A percentile compares a stretch with the other conserved stretches of the same genome.
phyloP scores from a whole-genome alignment of 2,329 filamentous ascomycete genomes.

The Aspergillus cejpii region DNA sequence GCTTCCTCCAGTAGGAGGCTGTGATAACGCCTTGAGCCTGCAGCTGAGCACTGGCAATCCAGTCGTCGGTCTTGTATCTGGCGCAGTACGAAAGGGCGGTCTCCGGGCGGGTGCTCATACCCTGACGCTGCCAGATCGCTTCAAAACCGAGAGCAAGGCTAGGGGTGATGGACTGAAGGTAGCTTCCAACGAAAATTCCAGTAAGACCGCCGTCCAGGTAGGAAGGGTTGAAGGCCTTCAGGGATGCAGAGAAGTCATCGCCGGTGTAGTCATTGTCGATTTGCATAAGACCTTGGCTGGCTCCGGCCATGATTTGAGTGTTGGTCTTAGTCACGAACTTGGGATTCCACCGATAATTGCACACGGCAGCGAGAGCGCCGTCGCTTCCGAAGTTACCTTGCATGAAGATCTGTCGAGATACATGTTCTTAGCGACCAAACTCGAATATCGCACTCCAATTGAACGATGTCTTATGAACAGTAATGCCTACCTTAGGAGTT shows the following conservation, averaged over 20 bases:
- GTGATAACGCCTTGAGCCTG: conserved; percentile 82
- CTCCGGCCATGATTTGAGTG: conserved; percentile 72
- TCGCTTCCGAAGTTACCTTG: conserved; percentile 96
- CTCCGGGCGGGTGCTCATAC: conserved; percentile 79
- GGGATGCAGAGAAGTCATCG: conserved; percentile 80
- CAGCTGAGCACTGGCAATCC: conserved; percentile 86
- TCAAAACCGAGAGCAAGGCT: conserved; percentile 82
- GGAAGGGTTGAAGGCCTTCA: conserved; percentile 96
- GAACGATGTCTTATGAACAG: neutral
- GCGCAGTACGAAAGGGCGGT: conserved; percentile 83
- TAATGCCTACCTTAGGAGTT: conserved; percentile 68
- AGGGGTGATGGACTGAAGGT: conserved; percentile 87
- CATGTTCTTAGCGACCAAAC: conserved; percentile 7
- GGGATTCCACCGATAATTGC: conserved; percentile 85
- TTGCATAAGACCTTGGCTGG: conserved; percentile 78
- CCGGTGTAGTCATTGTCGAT: conserved; percentile 95
- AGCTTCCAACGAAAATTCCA: conserved; percentile 91
- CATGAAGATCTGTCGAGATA: conserved; percentile 66
- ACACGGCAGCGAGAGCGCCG: conserved; percentile 74
- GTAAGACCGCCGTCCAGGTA: conserved; percentile 85
- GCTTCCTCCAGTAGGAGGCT: conserved; percentile 85
- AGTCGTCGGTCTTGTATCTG: conserved; percentile 85
- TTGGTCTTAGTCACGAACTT: conserved; percentile 79
- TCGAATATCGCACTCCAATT: neutral
- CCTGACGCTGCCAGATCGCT: conserved; percentile 85